Percentiles rank a stretch among this genome's conserved stretches.
phyloP scores from a whole-genome alignment of 192 early-diverging fungal species.

The Diversispora epigaea region DNA sequence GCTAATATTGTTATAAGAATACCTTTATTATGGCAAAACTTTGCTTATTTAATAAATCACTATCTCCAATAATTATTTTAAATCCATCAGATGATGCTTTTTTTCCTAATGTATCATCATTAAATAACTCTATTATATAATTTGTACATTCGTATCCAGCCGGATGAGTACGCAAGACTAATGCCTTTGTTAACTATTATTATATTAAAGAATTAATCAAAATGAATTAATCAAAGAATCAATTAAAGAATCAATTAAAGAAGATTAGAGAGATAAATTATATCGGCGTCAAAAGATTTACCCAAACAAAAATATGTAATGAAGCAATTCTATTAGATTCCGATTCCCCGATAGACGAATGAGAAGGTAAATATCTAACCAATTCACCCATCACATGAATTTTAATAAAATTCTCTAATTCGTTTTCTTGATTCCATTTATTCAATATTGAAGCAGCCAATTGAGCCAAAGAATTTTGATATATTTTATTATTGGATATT shows the following conservation, averaged over 20 bases:
- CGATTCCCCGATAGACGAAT: background rate
- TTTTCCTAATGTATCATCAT: slow-evolving; percentile 40
- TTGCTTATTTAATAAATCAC: slow-evolving; percentile 69
- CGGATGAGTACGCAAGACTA: slow-evolving; percentile 54
- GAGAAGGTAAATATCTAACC: background rate
- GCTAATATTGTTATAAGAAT: background rate
- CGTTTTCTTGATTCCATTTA: slow-evolving; percentile 55
- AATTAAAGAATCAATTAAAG: too few species aligned
- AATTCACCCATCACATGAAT: slow-evolving; percentile 20
- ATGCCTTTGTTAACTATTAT: slow-evolving; percentile 63
- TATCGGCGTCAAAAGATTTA: background rate
- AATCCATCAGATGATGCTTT: slow-evolving; percentile 64
- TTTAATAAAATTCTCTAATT: slow-evolving; percentile 36
- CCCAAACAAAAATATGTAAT: slow-evolving; percentile 34
- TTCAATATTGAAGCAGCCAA: slow-evolving; percentile 63
- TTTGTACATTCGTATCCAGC: slow-evolving; percentile 55
- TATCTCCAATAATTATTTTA: slow-evolving; percentile 72
- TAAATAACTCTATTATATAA: slow-evolving; percentile 56
- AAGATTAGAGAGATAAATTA: too few species aligned
- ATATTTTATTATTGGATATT: slow-evolving; percentile 38
- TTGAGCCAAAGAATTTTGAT: slow-evolving; percentile 56
- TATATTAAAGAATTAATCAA: background rate
- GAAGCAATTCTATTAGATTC: slow-evolving; percentile 5
- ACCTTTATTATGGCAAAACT: slow-evolving; percentile 67
- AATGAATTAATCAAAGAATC: background rate